Conservation (phyloP, 352 stramenopile species). For the Hyaloperonospora brassicae region DNA sequence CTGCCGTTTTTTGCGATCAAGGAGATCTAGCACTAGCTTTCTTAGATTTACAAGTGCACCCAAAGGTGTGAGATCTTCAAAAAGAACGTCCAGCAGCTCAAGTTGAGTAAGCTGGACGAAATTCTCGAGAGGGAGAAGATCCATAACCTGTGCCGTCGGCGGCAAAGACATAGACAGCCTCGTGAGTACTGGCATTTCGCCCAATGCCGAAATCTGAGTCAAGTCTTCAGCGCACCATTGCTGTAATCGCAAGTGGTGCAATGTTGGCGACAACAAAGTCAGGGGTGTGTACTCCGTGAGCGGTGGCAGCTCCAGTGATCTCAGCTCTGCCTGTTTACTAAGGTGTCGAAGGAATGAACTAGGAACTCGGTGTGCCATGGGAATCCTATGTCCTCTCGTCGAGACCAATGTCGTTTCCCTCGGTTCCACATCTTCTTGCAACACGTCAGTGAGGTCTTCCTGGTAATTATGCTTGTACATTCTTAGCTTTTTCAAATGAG, state of each 20-base stretch:
- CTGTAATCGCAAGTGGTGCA: slow-evolving; percentile 34
- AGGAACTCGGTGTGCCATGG: slow-evolving; percentile 26
- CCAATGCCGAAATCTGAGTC: slow-evolving; percentile 23
- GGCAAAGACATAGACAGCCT: slow-evolving; percentile 34
- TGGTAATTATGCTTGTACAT: slow-evolving; percentile 35
- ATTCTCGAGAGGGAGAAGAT: slow-evolving; percentile 32
- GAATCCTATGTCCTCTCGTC: slow-evolving; percentile 25
- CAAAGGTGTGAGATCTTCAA: slow-evolving; percentile 40
- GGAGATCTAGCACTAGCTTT: slow-evolving; percentile 44
- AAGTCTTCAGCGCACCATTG: slow-evolving; percentile 38
- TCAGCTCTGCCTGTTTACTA: slow-evolving; percentile 21
- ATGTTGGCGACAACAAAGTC: slow-evolving; percentile 17
- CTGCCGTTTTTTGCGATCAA: slow-evolving; percentile 36
- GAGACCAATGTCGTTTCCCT: slow-evolving; percentile 13
- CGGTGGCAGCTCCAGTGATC: slow-evolving; percentile 28
- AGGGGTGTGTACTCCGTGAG: slow-evolving; percentile 31
- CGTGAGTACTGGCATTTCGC: slow-evolving; percentile 23
- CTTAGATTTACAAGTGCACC: slow-evolving; percentile 35
- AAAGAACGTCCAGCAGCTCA: slow-evolving; percentile 44
- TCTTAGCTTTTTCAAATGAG: slow-evolving; percentile 31
- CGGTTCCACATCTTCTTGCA: slow-evolving; percentile 27
- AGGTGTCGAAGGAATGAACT: slow-evolving; percentile 27
- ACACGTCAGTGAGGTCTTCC: slow-evolving; percentile 28
- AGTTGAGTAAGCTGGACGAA: slow-evolving; percentile 37
- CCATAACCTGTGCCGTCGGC: slow-evolving; percentile 30